Evolutionary conservation across 257 asterid species (phyloP).

Genomic region (Solanum chilense): DNA sequence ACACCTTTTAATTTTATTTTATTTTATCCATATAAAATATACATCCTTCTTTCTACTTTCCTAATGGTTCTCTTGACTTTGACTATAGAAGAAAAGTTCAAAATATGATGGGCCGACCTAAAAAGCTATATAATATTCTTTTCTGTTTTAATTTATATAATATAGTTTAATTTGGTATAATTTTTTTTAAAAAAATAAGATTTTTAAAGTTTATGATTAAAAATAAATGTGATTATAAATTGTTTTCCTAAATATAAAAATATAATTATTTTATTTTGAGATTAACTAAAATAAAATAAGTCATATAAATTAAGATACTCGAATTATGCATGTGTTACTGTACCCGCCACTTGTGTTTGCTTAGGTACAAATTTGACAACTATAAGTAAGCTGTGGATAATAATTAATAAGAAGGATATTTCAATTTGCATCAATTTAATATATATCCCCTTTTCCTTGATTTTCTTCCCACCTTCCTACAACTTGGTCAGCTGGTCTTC

Average conservation of each 20-base stretch:
- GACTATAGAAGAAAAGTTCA: background rate
- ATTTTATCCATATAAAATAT: background rate
- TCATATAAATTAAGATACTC: rapidly evolving
- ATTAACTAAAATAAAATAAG: rapidly evolving
- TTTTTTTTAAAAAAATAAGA: background rate
- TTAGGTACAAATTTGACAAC: background rate
- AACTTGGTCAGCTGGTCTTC: background rate
- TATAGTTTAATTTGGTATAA: rapidly evolving
- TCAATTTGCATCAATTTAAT: background rate
- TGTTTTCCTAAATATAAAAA: background rate
- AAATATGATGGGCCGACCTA: background rate
- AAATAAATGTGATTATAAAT: background rate
- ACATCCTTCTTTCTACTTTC: background rate
- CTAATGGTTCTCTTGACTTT: background rate
- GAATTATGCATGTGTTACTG: background rate
- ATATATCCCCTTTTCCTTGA: background rate
- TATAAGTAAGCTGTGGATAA: background rate
- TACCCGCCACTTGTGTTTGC: background rate
- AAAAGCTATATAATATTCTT: background rate
- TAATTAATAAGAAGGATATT: background rate
- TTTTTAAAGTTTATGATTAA: background rate
- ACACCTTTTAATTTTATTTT: background rate
- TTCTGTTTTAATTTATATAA: background rate
- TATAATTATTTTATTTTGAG: rapidly evolving
- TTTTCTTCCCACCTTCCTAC: background rate